Percentiles rank a stretch among this genome's conserved stretches.
Evolutionary conservation across 139 green algal genomes (phyloP).

Genomic region (Chlorella sp.): DNA sequence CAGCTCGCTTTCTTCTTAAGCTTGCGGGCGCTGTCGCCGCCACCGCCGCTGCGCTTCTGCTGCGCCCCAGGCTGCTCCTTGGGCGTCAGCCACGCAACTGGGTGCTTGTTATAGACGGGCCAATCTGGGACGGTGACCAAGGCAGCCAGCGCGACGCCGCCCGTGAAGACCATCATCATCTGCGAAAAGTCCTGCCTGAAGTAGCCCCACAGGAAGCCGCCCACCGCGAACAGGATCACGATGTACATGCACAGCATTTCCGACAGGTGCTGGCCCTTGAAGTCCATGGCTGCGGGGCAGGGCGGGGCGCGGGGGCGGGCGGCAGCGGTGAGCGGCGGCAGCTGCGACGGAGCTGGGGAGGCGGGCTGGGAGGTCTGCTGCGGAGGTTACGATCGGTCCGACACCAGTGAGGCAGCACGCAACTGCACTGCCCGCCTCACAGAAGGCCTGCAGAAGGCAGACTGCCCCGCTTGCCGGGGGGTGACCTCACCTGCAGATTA

Average conservation of each 20-base stretch:
- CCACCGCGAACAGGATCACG: background rate
- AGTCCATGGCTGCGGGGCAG: conserved; percentile 34
- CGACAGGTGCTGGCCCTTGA: conserved; percentile 42
- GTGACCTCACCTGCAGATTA: too few species aligned
- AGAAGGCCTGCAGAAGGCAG: too few species aligned
- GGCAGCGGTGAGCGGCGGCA: background rate
- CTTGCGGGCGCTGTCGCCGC: conserved; percentile 8
- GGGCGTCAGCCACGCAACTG: conserved; percentile 30
- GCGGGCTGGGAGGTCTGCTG: background rate
- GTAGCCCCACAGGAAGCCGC: conserved; percentile 42
- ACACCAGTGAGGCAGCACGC: background rate
- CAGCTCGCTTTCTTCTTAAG: conserved; percentile 22
- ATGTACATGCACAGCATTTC: conserved; percentile 34
- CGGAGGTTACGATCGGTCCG: background rate
- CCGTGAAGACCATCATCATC: conserved; percentile 43
- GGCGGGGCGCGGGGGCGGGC: too few species aligned
- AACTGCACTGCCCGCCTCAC: too few species aligned
- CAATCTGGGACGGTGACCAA: conserved; percentile 37
- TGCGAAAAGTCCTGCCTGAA: conserved; percentile 23
- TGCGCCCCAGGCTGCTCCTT: background rate
- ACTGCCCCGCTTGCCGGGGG: too few species aligned
- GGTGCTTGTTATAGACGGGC: conserved; percentile 46
- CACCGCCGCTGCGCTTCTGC: background rate
- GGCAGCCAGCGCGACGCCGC: conserved; percentile 23
- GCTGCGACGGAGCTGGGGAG: background rate